Conservation (phyloP, 2,329 filamentous ascomycete species). For the Zymoseptoria crescenta region DNA sequence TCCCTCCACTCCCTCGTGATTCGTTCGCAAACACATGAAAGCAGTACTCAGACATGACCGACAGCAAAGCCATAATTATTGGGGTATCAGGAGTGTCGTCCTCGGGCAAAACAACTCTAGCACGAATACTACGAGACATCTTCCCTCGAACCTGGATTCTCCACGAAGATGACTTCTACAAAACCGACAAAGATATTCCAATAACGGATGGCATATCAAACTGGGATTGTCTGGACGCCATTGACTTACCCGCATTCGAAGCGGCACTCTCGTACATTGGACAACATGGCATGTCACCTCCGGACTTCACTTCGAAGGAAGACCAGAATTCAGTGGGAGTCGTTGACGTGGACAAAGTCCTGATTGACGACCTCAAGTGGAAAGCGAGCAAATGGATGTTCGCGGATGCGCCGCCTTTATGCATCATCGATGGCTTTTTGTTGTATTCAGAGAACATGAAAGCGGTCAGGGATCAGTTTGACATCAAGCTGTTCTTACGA, state of each 20-base stretch:
- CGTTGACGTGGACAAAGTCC: constrained; percentile 32
- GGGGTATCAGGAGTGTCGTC: constrained; percentile 86
- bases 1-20: not conserved
- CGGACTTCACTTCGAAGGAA: constrained; percentile 48
- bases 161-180: constrained; percentile 95
- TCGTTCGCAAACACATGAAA: not conserved
- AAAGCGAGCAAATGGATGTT: constrained; percentile 21
- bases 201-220: constrained; percentile 56
- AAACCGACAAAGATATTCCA: constrained; percentile 61
- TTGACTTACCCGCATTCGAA: constrained; percentile 63
- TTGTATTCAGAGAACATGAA: constrained; percentile 59
- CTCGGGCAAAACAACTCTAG: constrained; percentile 90
- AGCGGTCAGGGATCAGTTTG: constrained; percentile 51
- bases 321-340: constrained; percentile 47
- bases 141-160: constrained; percentile 70
- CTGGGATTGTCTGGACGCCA: constrained; percentile 81
- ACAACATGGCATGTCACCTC: constrained; percentile 54
- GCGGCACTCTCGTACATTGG: constrained; percentile 63
- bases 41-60: not conserved
- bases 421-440: constrained; percentile 81
- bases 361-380: constrained; percentile 26
- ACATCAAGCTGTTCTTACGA: constrained; percentile 71
- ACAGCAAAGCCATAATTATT: constrained; percentile 50
- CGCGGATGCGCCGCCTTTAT: constrained; percentile 41
- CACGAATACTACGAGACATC: constrained; percentile 72